A percentile compares a stretch with the other conserved stretches of the same genome.
Conservation (phyloP, 1,284 basidiomycete species). For the Fomitopsis betulina region DNA sequence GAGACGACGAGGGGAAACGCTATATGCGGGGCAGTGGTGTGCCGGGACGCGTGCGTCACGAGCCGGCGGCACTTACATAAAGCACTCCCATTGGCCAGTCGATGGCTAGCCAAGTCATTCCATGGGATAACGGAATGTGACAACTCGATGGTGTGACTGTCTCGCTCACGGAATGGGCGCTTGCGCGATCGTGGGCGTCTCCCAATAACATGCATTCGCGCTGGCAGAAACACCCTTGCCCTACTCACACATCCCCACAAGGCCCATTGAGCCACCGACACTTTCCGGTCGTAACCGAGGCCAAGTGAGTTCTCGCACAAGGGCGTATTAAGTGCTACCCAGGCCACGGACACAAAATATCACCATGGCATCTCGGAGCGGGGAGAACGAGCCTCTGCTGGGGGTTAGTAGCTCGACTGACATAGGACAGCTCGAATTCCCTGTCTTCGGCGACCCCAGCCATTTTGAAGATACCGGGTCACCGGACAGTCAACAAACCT, state of each 20-base stretch:
- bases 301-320: not conserved
- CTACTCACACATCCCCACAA: not conserved
- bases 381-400: not conserved
- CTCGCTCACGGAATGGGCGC: not conserved
- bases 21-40: conserved; percentile 2
- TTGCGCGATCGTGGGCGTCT: not conserved
- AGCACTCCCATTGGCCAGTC: not conserved
- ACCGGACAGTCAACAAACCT: not conserved
- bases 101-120: too few relatives aligned
- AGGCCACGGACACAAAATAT: not conserved
- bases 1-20: not conserved
- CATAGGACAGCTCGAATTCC: too few relatives aligned
- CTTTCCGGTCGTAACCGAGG: not conserved
- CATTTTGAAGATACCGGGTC: not conserved
- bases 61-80: not conserved
- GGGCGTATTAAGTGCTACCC: not conserved
- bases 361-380: not conserved
- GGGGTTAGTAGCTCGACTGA: not conserved
- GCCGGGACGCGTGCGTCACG: not conserved
- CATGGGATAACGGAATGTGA: not conserved
- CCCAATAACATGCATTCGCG: not conserved
- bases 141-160: not conserved
- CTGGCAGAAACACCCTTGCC: not conserved
- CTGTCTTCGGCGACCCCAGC: not conserved
- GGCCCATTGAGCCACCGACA: not conserved